Evolutionary conservation across 225 moss, liverwort and hornwort genomes (phyloP).

Genomic region (Takakia lepidozioides): DNA sequence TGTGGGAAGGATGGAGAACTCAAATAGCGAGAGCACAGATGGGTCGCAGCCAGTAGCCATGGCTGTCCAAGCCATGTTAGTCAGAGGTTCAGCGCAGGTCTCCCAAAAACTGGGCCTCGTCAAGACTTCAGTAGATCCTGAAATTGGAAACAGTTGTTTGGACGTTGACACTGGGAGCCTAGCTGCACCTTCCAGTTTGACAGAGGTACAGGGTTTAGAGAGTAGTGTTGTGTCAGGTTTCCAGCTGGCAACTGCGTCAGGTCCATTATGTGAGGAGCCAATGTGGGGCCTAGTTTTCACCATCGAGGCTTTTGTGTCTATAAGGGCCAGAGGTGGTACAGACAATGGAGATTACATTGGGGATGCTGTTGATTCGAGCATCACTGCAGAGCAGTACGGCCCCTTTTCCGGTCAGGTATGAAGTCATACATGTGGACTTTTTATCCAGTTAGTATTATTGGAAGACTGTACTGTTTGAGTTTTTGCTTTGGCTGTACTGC

Average conservation of each 20-base stretch:
- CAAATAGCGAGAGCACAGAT: constrained; percentile 8
- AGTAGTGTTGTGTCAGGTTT: constrained; percentile 89
- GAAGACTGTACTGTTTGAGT: background rate
- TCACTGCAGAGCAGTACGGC: constrained; percentile 47
- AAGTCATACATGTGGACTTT: too few species aligned
- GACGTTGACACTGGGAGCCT: constrained; percentile 7
- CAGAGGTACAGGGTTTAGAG: constrained; percentile 75
- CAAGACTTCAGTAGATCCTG: constrained; percentile 15
- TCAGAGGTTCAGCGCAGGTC: constrained; percentile 58
- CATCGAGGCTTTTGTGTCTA: constrained; percentile 53
- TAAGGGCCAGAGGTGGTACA: constrained; percentile 17
- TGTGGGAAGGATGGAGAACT: constrained; percentile 4
- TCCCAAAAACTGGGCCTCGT: constrained; percentile 65
- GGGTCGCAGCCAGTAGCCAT: constrained; percentile 16
- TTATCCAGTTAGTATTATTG: too few species aligned
- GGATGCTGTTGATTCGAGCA: constrained; percentile 18
- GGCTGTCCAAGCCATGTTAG: constrained; percentile 26
- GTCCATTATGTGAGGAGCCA: constrained; percentile 95
- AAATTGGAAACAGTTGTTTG: constrained; percentile 11
- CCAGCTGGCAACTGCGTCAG: constrained; percentile 86
- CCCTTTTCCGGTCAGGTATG: constrained; percentile 80
- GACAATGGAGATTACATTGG: constrained; percentile 8
- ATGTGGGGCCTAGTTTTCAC: constrained; percentile 96
- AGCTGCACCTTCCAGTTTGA: constrained; percentile 11
- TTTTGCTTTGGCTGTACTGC: background rate